These are phyloP conservation scores for Paramecium sexaurelia DNA, from an alignment of 73 alveolate species.

Conservation along the genomic window DNA sequence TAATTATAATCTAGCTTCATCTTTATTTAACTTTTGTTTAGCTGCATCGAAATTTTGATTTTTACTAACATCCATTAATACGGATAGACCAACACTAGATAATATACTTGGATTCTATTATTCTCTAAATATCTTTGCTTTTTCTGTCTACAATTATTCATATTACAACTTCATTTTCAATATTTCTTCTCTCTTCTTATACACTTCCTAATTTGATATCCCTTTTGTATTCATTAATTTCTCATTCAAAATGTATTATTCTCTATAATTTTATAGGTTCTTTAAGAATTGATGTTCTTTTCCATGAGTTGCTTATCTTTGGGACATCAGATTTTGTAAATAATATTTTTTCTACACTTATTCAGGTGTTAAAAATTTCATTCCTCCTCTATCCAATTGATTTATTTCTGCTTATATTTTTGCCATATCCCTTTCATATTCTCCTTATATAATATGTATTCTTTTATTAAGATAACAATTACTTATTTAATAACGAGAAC, in stretches of 20 bases:
- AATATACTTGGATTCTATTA: neutral
- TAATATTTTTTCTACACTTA: neutral
- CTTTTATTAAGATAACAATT: neutral
- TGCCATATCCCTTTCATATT: slow-evolving; percentile 46
- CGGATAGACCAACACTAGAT: slow-evolving; percentile 9
- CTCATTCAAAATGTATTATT: neutral
- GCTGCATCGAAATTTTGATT: slow-evolving; percentile 42
- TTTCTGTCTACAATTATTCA: slow-evolving; percentile 49
- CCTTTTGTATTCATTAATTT: slow-evolving; percentile 39
- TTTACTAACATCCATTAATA: slow-evolving; percentile 22
- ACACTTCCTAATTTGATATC: neutral
- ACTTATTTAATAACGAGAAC: slow-evolving; percentile 12
- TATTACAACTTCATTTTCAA: neutral
- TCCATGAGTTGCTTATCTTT: slow-evolving; percentile 13
- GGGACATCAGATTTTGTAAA: neutral
- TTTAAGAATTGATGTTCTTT: neutral
- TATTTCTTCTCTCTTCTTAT: slow-evolving; percentile 33
- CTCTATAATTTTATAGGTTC: slow-evolving; percentile 22
- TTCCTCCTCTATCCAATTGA: slow-evolving; percentile 51
- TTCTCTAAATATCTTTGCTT: slow-evolving; percentile 29
- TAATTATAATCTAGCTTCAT: slow-evolving; percentile 34
- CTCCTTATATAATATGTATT: neutral
- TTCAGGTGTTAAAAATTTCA: slow-evolving; percentile 39
- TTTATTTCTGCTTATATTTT: neutral
- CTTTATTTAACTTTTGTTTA: neutral